Evolutionary conservation across 179 eudicot genomes (phyloP).

Genomic region (Nepenthes alata): DNA sequence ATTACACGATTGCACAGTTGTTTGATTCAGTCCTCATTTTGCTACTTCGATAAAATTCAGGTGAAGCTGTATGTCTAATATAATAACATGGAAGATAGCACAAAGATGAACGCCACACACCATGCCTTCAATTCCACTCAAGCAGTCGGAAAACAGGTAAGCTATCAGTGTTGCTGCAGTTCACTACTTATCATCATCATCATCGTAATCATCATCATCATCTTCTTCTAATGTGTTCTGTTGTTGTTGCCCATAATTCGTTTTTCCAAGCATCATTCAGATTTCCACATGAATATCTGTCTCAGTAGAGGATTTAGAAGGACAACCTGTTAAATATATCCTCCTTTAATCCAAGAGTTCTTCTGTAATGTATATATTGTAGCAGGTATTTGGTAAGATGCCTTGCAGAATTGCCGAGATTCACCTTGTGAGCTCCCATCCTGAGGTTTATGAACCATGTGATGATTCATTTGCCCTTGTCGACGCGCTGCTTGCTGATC

Average conservation of each 20-base stretch:
- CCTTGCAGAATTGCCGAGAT: conserved; percentile 53
- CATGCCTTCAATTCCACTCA: background rate
- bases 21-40: too few species aligned
- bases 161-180: background rate
- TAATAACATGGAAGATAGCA: conserved; percentile 1
- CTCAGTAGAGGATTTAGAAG: background rate
- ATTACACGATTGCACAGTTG: too few species aligned
- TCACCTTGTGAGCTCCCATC: conserved; percentile 64
- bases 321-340: background rate
- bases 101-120: background rate
- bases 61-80: background rate
- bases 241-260: background rate
- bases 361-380: background rate
- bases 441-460: conserved; percentile 89
- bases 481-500: conserved; percentile 77
- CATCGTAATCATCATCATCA: too few species aligned
- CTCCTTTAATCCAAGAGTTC: background rate
- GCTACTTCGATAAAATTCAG: too few species aligned
- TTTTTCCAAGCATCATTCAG: background rate
- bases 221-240: too few species aligned
- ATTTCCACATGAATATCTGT: background rate
- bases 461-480: conserved; percentile 87
- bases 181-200: too few species aligned
- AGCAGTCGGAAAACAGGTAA: background rate
- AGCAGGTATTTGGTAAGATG: conserved; percentile 29